Conservation (phyloP, 352 stramenopile genomes). For the Halophytophthora polymorphica region DNA sequence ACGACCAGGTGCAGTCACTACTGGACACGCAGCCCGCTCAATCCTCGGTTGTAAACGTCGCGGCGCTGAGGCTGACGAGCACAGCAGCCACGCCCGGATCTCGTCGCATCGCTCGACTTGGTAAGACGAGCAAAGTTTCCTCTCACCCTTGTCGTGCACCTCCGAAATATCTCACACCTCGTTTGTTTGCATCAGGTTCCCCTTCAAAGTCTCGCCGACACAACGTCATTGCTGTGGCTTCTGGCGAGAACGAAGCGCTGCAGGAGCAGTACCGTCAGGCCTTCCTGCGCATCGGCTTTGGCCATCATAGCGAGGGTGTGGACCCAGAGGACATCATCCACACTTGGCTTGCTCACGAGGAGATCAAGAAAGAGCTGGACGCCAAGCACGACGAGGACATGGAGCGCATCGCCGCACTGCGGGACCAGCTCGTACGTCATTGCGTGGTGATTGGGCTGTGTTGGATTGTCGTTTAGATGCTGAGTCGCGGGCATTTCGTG, state of each 20-base stretch:
- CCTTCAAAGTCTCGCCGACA: slow-evolving; percentile 10
- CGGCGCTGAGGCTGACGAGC: not conserved
- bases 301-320: slow-evolving; percentile 42
- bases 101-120: slow-evolving; percentile 8
- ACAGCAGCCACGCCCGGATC: slow-evolving; percentile 1
- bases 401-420: slow-evolving; percentile 46
- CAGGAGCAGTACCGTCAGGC: slow-evolving; percentile 46
- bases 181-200: slow-evolving; percentile 6
- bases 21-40: slow-evolving; percentile 11
- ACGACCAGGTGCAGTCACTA: slow-evolving; percentile 55
- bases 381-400: slow-evolving; percentile 58
- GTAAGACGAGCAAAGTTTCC: slow-evolving; percentile 6
- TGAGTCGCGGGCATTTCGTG: not conserved
- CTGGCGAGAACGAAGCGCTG: slow-evolving; percentile 19
- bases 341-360: slow-evolving; percentile 60
- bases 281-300: slow-evolving; percentile 73
- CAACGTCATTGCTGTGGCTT: not conserved
- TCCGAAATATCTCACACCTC: not conserved
- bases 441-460: not conserved
- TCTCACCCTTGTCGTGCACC: not conserved
- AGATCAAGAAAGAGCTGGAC: slow-evolving; percentile 68
- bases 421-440: slow-evolving; percentile 56
- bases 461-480: not conserved
- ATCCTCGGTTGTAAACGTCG: not conserved
- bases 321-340: slow-evolving; percentile 70